A percentile compares a stretch with the other conserved stretches of the same genome.
Conservation (phyloP, 352 stramenopile species). For the Phytophthora macrochlamydospora region DNA sequence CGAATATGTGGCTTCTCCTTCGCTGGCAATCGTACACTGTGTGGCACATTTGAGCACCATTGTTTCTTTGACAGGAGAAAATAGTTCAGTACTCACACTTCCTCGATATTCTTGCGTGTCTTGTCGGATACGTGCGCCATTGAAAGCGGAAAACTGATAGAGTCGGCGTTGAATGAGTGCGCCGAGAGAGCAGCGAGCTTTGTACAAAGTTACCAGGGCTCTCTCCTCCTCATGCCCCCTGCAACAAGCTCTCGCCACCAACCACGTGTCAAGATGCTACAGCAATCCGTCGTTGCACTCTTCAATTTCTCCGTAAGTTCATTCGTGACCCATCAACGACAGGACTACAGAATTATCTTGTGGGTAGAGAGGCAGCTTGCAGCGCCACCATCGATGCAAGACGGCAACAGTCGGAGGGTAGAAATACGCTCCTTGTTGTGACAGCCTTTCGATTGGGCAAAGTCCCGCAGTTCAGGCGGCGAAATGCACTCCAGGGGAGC, state of each 20-base stretch:
- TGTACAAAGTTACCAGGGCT: not conserved
- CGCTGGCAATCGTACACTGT: too few relatives aligned
- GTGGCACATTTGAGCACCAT: too few relatives aligned
- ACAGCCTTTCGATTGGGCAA: not conserved
- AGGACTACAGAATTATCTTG: not conserved
- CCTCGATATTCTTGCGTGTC: not conserved
- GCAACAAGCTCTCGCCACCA: not conserved
- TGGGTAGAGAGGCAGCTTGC: not conserved
- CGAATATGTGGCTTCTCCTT: not conserved
- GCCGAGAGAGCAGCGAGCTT: not conserved
- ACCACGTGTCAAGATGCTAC: too few relatives aligned
- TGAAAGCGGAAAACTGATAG: not conserved
- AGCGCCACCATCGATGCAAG: not conserved
- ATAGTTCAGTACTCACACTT: too few relatives aligned
- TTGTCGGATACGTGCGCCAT: not conserved
- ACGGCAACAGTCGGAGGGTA: not conserved
- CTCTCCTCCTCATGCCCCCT: not conserved
- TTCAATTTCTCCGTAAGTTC: not conserved
- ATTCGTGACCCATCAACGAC: not conserved
- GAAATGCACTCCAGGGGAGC: too few relatives aligned
- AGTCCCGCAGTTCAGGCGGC: too few relatives aligned
- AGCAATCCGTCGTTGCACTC: not conserved
- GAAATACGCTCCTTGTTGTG: not conserved
- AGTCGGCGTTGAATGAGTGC: not conserved
- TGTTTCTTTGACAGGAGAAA: too few relatives aligned